A percentile compares a stretch with the other conserved stretches of the same genome.
Evolutionary conservation across 2,329 filamentous ascomycete species (phyloP).

Genomic region (Ophiocordyceps camponoti-floridani): DNA sequence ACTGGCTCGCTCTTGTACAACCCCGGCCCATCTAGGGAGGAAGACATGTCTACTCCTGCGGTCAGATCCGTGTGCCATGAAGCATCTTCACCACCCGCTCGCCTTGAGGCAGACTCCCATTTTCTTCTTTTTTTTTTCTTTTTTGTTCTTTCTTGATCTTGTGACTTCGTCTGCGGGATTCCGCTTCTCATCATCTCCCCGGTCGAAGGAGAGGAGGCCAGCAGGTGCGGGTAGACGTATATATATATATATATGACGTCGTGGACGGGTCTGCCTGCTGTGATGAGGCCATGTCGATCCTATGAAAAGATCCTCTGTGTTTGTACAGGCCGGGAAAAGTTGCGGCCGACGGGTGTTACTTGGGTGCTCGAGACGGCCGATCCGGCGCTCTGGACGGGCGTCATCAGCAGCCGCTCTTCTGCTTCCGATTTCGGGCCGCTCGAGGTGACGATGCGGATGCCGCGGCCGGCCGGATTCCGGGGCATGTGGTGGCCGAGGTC

Average conservation of each 20-base stretch:
- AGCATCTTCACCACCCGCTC: no score
- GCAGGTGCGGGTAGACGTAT: no score
- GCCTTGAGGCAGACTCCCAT: no score
- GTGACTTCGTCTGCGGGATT: not conserved
- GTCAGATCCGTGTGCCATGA: no score
- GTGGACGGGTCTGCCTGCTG: not conserved
- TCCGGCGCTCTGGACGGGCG: not conserved
- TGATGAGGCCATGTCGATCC: not conserved
- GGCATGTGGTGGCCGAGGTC: not conserved
- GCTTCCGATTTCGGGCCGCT: not conserved
- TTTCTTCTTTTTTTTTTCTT: no score
- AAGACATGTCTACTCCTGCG: no score
- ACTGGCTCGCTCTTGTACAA: no score
- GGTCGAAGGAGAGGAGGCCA: not conserved
- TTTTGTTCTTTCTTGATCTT: not conserved
- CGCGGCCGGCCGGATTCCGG: not conserved
- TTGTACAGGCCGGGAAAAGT: constrained; percentile 1
- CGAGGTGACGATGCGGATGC: not conserved
- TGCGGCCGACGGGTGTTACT: not conserved
- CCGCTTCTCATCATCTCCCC: not conserved
- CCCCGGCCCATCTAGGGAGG: no score
- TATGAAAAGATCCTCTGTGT: not conserved
- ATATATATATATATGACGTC: not conserved
- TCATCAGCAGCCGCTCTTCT: not conserved
- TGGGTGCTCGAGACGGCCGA: not conserved